Evolutionary conservation across 2,329 filamentous ascomycete species (phyloP).

Genomic region (Penicillium sp.): DNA sequence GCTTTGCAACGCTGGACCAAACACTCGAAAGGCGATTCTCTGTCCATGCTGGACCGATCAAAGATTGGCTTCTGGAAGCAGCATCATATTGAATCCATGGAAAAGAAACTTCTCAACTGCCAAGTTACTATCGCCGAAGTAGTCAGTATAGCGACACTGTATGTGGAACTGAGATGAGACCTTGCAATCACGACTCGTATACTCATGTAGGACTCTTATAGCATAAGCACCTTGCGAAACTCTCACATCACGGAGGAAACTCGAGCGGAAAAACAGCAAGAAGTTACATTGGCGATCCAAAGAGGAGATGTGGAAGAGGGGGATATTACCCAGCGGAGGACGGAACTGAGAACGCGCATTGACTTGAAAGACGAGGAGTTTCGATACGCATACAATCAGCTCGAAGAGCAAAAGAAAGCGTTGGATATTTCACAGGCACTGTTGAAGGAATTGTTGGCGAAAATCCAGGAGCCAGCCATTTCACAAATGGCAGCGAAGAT

Average conservation of each 20-base stretch:
- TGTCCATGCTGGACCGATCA: constrained; percentile 6
- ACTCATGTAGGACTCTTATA: not conserved
- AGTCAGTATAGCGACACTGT: constrained; percentile 12
- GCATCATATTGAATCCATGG: constrained; percentile 6
- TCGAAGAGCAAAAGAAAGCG: not conserved
- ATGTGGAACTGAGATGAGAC: not conserved
- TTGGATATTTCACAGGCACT: constrained; percentile 3
- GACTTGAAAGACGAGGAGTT: not conserved
- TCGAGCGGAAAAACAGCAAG: not conserved
- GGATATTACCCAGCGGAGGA: not conserved
- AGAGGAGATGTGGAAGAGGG: not conserved
- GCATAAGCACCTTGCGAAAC: constrained; percentile 1
- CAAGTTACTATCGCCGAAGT: constrained; percentile 10
- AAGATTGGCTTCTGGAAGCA: constrained; percentile 10
- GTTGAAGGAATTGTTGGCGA: constrained; percentile 3
- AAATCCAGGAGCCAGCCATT: not conserved
- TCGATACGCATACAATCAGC: not conserved
- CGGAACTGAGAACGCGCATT: not conserved
- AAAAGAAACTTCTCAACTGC: constrained; percentile 8
- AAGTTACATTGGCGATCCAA: not conserved
- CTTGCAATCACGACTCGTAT: not conserved
- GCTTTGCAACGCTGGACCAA: constrained; percentile 9
- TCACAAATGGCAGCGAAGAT: not conserved
- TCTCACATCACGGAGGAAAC: not conserved
- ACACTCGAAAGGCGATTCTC: constrained; percentile 4